Conservation (phyloP, 352 stramenopile genomes). For the Phytophthora ramorum region DNA sequence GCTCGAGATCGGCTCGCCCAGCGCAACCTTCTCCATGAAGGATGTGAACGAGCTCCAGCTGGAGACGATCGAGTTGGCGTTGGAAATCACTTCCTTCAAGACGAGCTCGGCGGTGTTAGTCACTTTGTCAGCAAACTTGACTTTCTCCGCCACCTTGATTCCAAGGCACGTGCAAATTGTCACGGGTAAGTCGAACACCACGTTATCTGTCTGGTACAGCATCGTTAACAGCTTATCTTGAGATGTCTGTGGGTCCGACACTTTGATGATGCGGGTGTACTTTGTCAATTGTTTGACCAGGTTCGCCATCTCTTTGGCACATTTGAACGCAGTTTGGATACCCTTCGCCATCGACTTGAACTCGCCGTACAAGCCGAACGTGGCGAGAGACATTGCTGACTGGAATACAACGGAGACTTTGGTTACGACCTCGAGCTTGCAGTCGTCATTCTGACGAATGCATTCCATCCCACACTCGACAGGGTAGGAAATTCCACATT, state of each 20-base stretch:
- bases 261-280: slow-evolving; percentile 21
- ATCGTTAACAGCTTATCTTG: slow-evolving; percentile 20
- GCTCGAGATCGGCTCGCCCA: slow-evolving; percentile 14
- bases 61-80: slow-evolving; percentile 33
- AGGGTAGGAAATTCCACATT: slow-evolving; percentile 55
- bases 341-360: neutral
- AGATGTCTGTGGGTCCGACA: slow-evolving; percentile 20
- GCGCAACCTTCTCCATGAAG: slow-evolving; percentile 21
- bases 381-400: slow-evolving; percentile 34
- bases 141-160: neutral
- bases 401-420: slow-evolving; percentile 39
- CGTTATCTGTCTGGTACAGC: slow-evolving; percentile 36
- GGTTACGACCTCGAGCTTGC: slow-evolving; percentile 35
- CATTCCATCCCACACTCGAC: slow-evolving; percentile 58
- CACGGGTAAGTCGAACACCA: slow-evolving; percentile 45
- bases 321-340: neutral
- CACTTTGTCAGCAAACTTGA: slow-evolving; percentile 26
- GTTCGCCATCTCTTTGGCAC: slow-evolving; percentile 16
- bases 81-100: slow-evolving; percentile 26
- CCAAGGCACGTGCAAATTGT: slow-evolving; percentile 43
- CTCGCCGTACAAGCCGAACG: slow-evolving; percentile 41
- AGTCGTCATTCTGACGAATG: slow-evolving; percentile 40
- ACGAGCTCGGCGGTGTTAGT: slow-evolving; percentile 5
- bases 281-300: slow-evolving; percentile 23
- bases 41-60: slow-evolving; percentile 15